Percentiles rank a stretch among this genome's conserved stretches.
phyloP scores from a whole-genome alignment of 2,329 filamentous ascomycete species.

The Aureobasidium zeae region DNA sequence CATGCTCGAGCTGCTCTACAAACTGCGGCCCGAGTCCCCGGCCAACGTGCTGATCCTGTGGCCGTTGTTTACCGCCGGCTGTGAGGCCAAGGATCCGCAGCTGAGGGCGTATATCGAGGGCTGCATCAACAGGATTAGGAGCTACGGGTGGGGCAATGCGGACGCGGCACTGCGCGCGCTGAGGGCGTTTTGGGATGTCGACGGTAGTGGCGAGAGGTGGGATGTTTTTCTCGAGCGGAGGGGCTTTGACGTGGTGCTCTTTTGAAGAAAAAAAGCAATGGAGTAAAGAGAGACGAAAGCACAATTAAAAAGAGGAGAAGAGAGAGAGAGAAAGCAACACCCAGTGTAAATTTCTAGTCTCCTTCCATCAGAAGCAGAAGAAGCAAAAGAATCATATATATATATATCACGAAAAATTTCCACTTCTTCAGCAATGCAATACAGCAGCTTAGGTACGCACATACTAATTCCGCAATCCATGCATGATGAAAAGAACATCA shows the following conservation, averaged over 20 bases:
- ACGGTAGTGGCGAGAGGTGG: slow-evolving; percentile 13
- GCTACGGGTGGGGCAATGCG: slow-evolving; percentile 11
- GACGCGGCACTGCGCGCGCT: slow-evolving; percentile 1
- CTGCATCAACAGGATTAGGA: slow-evolving; percentile 2
- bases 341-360: too few species aligned
- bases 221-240: slow-evolving; percentile 12
- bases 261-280: slow-evolving; percentile 1
- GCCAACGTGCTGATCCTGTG: slow-evolving; percentile 12
- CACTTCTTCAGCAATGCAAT: too few species aligned
- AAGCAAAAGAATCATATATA: too few species aligned
- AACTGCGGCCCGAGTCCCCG: slow-evolving; percentile 4
- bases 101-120: slow-evolving; percentile 1
- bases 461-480: too few species aligned
- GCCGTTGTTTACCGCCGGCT: slow-evolving; percentile 14
- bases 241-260: slow-evolving; percentile 12
- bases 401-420: too few species aligned
- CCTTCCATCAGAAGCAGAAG: too few species aligned
- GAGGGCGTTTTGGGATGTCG: slow-evolving; percentile 6
- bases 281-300: too few species aligned
- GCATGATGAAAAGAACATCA: too few species aligned
- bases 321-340: too few species aligned
- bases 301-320: too few species aligned
- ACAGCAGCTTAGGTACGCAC: too few species aligned
- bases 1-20: background rate
- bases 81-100: slow-evolving; percentile 5